phyloP scores from a whole-genome alignment of 768 basidiomycete species.

The Termitomyces sp. region DNA sequence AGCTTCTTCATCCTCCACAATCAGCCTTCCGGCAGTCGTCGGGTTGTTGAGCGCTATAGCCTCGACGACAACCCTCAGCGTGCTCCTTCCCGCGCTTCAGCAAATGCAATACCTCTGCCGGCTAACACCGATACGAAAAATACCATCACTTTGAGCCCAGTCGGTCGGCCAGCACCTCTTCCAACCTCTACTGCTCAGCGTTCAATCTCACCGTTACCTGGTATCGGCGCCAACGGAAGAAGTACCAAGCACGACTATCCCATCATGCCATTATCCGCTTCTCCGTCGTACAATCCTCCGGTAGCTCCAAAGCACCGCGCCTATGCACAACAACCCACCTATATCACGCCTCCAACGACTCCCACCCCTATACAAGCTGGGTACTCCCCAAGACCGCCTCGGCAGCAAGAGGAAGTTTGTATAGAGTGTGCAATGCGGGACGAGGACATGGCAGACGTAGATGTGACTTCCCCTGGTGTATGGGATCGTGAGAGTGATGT shows the following conservation, averaged over 20 bases:
- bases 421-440: constrained; percentile 99
- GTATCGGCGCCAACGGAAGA: constrained; percentile 26
- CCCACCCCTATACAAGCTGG: constrained; percentile 60
- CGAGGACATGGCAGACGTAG: constrained; percentile 95
- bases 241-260: constrained; percentile 34
- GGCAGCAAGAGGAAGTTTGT: constrained; percentile 76
- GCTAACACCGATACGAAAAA: constrained; percentile 26
- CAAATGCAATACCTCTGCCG: constrained; percentile 28
- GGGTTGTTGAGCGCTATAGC: constrained; percentile 50
- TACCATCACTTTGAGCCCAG: constrained; percentile 13
- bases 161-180: constrained; percentile 28
- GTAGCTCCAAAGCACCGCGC: constrained; percentile 66
- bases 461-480: constrained; percentile 78
- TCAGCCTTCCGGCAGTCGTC: constrained; percentile 38
- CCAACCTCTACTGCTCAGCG: constrained; percentile 45
- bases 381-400: constrained; percentile 53
- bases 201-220: constrained; percentile 37
- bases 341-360: constrained; percentile 54
- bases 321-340: constrained; percentile 74
- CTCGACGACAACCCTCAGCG: constrained; percentile 41
- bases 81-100: constrained; percentile 31
- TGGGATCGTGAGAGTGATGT: constrained; percentile 93
- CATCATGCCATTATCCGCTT: constrained; percentile 55
- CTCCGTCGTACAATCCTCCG: constrained; percentile 59
- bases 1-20: constrained; percentile 16